Conservation (phyloP, 495 filamentous ascomycete genomes). For the Neurospora pannonica region DNA sequence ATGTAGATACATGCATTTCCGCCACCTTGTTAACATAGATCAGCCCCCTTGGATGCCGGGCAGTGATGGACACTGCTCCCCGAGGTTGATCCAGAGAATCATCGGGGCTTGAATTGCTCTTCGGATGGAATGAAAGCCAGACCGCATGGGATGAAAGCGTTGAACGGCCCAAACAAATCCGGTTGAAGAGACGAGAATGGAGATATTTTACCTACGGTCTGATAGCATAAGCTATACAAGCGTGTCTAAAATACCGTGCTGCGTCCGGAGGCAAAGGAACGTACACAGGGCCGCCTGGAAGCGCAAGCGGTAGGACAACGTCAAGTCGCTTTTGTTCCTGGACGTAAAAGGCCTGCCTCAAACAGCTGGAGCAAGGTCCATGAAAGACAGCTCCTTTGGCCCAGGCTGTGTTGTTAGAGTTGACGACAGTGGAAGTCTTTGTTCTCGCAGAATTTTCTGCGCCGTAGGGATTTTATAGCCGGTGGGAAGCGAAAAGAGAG, state of each 20-base stretch:
- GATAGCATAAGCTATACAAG: background rate
- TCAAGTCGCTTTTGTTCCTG: background rate
- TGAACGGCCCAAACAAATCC: slow-evolving; percentile 11
- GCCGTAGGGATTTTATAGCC: background rate
- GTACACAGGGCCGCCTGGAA: background rate
- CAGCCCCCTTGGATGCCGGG: background rate
- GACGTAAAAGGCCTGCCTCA: background rate
- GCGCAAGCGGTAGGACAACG: background rate
- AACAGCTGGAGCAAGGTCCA: background rate
- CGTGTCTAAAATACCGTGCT: background rate
- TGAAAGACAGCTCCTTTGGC: background rate
- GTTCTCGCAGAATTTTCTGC: background rate
- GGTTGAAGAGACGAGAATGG: background rate
- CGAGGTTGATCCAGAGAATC: background rate
- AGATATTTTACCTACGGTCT: background rate
- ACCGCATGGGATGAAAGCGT: slow-evolving; percentile 9
- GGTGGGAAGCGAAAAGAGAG: background rate
- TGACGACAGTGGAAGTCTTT: background rate
- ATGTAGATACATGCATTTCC: background rate
- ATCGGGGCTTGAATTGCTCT: slow-evolving; percentile 1
- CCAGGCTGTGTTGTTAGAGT: background rate
- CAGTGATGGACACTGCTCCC: background rate
- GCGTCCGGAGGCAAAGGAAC: background rate
- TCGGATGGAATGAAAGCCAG: slow-evolving; percentile 18
- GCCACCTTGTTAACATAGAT: background rate